Conservation (phyloP, 2,329 filamentous ascomycete species). For the Botryosphaeria dothidea region DNA sequence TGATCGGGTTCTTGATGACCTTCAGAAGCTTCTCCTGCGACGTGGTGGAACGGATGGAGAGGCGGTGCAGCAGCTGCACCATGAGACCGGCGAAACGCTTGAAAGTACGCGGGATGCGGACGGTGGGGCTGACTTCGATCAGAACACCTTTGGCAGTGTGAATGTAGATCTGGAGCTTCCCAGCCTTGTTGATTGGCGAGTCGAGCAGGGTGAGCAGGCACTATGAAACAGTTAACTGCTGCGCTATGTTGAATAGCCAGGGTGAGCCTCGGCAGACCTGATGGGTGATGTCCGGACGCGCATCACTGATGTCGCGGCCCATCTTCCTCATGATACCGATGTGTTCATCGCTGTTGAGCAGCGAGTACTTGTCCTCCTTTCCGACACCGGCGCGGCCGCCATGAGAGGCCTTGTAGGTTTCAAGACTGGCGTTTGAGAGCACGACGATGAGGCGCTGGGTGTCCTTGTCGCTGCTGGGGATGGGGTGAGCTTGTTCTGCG, state of each 20-base stretch:
- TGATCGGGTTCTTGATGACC: constrained; percentile 97
- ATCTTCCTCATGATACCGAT: constrained; percentile 99
- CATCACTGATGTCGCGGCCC: constrained; percentile 98
- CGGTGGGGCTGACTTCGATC: constrained; percentile 97
- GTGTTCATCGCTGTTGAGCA: constrained; percentile 98
- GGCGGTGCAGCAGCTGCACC: constrained; percentile 94
- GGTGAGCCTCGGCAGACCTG: constrained; percentile 64
- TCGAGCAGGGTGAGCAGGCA: constrained; percentile 96
- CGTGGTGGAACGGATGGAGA: constrained; percentile 94
- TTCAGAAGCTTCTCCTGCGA: constrained; percentile 97
- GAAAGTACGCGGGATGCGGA: constrained; percentile 96
- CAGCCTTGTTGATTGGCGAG: constrained; percentile 97
- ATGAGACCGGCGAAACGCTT: constrained; percentile 98
- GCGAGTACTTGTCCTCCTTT: constrained; percentile 92
- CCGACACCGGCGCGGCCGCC: constrained; percentile 64
- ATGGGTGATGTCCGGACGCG: constrained; percentile 95
- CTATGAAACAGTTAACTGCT: constrained; percentile 50
- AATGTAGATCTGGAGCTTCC: constrained; percentile 96
- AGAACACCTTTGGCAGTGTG: constrained; percentile 96
- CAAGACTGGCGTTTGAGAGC: constrained; percentile 92
- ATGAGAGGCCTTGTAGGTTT: constrained; percentile 92
- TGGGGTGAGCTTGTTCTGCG: constrained; percentile 86
- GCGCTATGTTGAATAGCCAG: constrained; percentile 23
- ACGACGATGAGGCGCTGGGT: constrained; percentile 91
- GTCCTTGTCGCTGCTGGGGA: constrained; percentile 84